Evolutionary conservation across 805 yeast species (phyloP), one percentile per base, ranked within the genome.

Genomic region (Komagataella pseudopastoris): DNA sequence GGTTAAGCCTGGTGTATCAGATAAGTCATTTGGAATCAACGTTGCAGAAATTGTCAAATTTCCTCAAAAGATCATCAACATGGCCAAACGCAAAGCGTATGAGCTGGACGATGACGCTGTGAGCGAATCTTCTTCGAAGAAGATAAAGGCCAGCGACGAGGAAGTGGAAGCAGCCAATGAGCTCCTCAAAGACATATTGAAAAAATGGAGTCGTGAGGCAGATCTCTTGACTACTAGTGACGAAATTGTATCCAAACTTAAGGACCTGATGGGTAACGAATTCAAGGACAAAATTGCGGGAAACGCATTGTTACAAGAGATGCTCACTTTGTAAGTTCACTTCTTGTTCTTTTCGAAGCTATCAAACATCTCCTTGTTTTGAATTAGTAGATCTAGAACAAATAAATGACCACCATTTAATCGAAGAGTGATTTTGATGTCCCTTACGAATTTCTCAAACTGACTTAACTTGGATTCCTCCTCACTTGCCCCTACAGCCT

Each of bases 41-140:
- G 99, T 93, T 48, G 98, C 98, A 0, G 97, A 93, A 66, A 81
- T 91, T 30, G 98, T 91, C 17, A 85, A 87, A 58, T 93, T 93
- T 66, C 99, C 98, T 2, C 70, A 72, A 22, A 93, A 93, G 65
- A 93, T 93, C 49, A 81, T 93, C 49, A 76, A 79, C 52, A 93
- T 93, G 98, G 96, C 99, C 6, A 93, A 91, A 62, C 78, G 98
- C 54, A 91, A 91, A 64, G 95, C 97, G 0, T 71, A 76, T 4
- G 98, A 93, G 61, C 72, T 93, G 50, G 96, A 88, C 63, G 86
- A 80, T 52, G 71, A 75, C 45, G 72, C 68, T 6, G 63, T 67
- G 53, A 59, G 56, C 7, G 67, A 63, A 10, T 56, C 55, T 14
- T 59, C 55, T 12, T 68, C 65, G 23, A 66, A 65, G 45, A 76